These are phyloP conservation scores for Apostasia ramifera DNA, from an alignment of 106 monocot genomes.

Conservation along the genomic window DNA sequence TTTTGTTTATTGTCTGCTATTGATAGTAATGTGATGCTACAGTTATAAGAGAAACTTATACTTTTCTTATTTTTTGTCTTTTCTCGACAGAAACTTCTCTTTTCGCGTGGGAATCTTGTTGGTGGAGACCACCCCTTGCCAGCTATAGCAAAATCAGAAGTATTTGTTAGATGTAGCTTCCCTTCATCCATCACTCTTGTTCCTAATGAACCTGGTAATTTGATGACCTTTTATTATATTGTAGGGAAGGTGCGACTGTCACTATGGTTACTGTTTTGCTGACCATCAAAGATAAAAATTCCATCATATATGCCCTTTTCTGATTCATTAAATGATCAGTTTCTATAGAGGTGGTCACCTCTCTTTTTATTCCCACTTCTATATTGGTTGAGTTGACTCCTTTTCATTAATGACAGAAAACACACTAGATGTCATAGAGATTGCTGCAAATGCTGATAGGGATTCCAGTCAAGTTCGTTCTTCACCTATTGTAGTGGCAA, in stretches of 20 bases:
- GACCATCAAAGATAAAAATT: too few relatives aligned
- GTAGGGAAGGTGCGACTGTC: neutral
- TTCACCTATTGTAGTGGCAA: slow-evolving; percentile 57
- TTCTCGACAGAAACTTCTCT: slow-evolving; percentile 57
- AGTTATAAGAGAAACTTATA: neutral
- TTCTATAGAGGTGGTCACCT: too few relatives aligned
- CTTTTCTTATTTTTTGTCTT: slow-evolving; percentile 3
- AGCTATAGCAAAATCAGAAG: slow-evolving; percentile 40
- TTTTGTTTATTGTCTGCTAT: neutral
- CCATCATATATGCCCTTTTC: too few relatives aligned
- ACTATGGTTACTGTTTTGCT: too few relatives aligned
- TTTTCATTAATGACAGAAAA: slow-evolving; percentile 39
- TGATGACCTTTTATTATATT: slow-evolving; percentile 6
- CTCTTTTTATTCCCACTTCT: too few relatives aligned
- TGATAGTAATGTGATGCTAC: neutral
- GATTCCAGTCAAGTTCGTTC: slow-evolving; percentile 38
- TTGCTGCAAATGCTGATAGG: slow-evolving; percentile 48
- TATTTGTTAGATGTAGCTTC: slow-evolving; percentile 60
- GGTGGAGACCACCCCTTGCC: slow-evolving; percentile 64
- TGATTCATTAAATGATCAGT: too few relatives aligned
- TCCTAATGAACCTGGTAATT: slow-evolving; percentile 74
- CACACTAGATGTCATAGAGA: slow-evolving; percentile 48
- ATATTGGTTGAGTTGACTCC: neutral
- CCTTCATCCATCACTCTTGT: slow-evolving; percentile 76
- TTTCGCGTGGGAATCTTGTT: slow-evolving; percentile 88